Evolutionary conservation across 305 asterid species (phyloP).

Genomic region (Galium porrigens): DNA sequence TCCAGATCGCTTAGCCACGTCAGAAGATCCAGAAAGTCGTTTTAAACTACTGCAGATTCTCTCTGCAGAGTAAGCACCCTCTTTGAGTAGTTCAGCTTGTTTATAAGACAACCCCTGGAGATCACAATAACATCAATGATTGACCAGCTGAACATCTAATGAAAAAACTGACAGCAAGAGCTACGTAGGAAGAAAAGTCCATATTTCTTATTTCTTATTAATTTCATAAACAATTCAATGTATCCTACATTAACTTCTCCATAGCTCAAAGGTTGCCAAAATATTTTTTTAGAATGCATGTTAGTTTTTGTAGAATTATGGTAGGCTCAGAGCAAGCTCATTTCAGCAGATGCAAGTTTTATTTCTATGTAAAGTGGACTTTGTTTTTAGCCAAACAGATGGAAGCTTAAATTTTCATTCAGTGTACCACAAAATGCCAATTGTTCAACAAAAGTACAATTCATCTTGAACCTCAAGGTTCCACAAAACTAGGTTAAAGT

Average conservation of each 20-base stretch:
- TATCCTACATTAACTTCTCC: neutral
- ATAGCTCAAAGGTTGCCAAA: neutral
- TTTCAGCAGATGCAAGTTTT: neutral
- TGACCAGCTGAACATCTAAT: neutral
- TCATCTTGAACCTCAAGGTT: no score
- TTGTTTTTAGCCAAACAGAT: no score
- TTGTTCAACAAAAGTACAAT: no score
- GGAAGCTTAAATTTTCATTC: no score
- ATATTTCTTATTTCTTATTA: neutral
- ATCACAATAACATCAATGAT: slow-evolving; percentile 14
- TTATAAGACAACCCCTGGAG: slow-evolving; percentile 47
- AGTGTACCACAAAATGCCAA: no score
- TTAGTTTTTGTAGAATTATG: neutral
- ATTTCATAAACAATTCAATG: neutral
- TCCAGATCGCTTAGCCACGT: slow-evolving; percentile 32
- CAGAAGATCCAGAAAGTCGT: slow-evolving; percentile 38
- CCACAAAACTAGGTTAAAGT: no score
- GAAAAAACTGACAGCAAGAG: slow-evolving; percentile 1
- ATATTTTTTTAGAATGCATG: neutral
- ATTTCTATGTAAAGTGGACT: neutral
- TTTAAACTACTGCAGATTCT: slow-evolving; percentile 30
- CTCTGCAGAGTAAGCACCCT: slow-evolving; percentile 40
- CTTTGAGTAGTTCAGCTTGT: slow-evolving; percentile 52
- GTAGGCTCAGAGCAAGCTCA: neutral
- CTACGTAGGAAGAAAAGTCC: neutral